Evolutionary conservation across 805 yeast species (phyloP).

Genomic region (Starmerella stellata): DNA sequence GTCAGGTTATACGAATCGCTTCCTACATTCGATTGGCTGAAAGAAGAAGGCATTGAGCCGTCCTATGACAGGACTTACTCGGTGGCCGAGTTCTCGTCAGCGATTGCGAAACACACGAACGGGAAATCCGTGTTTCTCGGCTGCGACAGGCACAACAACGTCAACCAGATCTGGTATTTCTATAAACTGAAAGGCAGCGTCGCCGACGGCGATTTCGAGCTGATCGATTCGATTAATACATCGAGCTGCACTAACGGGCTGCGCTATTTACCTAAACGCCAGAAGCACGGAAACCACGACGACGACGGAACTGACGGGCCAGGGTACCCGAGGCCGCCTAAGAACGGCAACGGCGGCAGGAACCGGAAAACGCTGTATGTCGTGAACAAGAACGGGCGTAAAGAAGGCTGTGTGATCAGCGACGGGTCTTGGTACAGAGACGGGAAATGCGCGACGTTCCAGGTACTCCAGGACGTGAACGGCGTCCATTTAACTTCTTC

Average conservation of each 20-base stretch:
- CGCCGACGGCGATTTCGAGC: conserved; percentile 42
- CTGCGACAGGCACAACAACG: conserved; percentile 35
- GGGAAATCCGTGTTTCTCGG: conserved; percentile 40
- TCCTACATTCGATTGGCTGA: conserved; percentile 51
- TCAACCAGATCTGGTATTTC: conserved; percentile 65
- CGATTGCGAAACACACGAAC: conserved; percentile 25
- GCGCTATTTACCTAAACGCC: conserved; percentile 53
- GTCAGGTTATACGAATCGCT: conserved; percentile 38
- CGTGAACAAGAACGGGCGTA: conserved; percentile 22
- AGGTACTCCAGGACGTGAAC: conserved; percentile 42
- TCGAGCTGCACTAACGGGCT: conserved; percentile 62
- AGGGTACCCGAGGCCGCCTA: conserved; percentile 29
- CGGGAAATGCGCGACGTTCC: conserved; percentile 75
- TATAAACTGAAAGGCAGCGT: conserved; percentile 60
- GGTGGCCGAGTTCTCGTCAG: conserved; percentile 25
- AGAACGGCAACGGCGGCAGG: conserved; percentile 11
- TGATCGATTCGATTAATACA: conserved; percentile 34
- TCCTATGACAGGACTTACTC: conserved; percentile 38
- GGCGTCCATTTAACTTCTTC: conserved; percentile 54
- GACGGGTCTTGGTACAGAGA: conserved; percentile 66
- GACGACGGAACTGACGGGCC: conserved; percentile 19
- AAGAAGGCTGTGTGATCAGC: conserved; percentile 57
- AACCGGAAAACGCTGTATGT: not conserved
- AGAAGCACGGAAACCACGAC: too few relatives aligned
- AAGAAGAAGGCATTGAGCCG: conserved; percentile 56